Evolutionary conservation across 2,329 filamentous ascomycete genomes (phyloP).

Genomic region (Amphichorda felina): DNA sequence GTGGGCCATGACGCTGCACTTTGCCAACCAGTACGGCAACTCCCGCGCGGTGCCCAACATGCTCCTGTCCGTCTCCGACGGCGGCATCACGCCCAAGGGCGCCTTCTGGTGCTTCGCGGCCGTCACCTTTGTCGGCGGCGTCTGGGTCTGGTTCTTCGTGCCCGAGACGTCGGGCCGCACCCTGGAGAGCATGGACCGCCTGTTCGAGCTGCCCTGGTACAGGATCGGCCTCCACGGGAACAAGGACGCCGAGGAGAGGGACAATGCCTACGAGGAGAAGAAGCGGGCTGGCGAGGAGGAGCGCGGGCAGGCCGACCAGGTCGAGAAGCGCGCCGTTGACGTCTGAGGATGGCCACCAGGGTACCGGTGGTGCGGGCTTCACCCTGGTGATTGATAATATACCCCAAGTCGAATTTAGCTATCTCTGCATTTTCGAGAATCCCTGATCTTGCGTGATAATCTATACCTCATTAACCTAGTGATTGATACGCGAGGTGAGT

Average conservation of each 20-base stretch:
- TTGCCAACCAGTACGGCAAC: conserved; percentile 63
- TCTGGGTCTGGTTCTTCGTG: conserved; percentile 62
- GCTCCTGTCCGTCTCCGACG: conserved; percentile 39
- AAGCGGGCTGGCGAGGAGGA: conserved; percentile 20
- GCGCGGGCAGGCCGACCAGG: conserved; percentile 17
- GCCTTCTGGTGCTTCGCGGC: conserved; percentile 69
- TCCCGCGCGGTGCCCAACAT: conserved; percentile 63
- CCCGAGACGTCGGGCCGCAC: conserved; percentile 59
- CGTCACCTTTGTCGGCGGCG: conserved; percentile 54
- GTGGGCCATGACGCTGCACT: conserved; percentile 67
- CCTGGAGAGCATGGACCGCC: conserved; percentile 57
- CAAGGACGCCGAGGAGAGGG: conserved; percentile 34
- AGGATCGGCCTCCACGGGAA: conserved; percentile 52
- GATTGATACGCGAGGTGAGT: no score
- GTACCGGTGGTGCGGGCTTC: no score
- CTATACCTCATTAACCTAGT: no score
- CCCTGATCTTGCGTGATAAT: no score
- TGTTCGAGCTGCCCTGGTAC: conserved; percentile 66
- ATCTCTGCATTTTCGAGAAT: not conserved
- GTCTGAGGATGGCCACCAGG: not conserved
- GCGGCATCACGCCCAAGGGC: conserved; percentile 45
- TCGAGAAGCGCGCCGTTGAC: conserved; percentile 18
- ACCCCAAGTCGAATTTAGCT: not conserved
- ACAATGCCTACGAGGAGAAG: conserved; percentile 31
- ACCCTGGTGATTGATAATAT: not conserved